Conservation (phyloP, 2,329 filamentous ascomycete genomes). For the Colletotrichum tanaceti region DNA sequence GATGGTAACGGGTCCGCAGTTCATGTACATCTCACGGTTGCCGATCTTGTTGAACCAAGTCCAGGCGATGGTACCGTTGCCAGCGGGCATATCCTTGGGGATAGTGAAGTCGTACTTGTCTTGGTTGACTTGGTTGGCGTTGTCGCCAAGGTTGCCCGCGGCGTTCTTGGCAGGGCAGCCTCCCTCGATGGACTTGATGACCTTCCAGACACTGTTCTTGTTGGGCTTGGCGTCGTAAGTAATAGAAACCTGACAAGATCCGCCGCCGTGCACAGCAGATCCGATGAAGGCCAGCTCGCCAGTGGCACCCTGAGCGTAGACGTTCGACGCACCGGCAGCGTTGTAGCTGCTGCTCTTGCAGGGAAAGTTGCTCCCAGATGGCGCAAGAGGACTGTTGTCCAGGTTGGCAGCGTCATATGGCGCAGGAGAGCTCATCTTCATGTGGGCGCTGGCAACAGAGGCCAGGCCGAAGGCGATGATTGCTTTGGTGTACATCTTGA, state of each 20-base stretch:
- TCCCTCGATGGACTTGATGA: slow-evolving; percentile 88
- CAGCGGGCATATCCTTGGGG: slow-evolving; percentile 76
- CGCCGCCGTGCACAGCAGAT: slow-evolving; percentile 85
- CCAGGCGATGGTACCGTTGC: slow-evolving; percentile 87
- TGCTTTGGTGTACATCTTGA: slow-evolving; percentile 65
- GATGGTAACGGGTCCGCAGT: slow-evolving; percentile 83
- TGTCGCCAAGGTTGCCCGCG: slow-evolving; percentile 67
- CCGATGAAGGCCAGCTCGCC: slow-evolving; percentile 75
- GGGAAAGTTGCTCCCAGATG: slow-evolving; percentile 83
- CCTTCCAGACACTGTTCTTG: slow-evolving; percentile 79
- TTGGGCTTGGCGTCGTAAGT: slow-evolving; percentile 80
- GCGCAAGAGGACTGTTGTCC: slow-evolving; percentile 75
- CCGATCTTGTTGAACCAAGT: slow-evolving; percentile 95
- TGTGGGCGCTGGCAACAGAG: slow-evolving; percentile 75
- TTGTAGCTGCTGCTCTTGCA: slow-evolving; percentile 74
- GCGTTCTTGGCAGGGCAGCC: slow-evolving; percentile 78
- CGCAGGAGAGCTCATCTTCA: slow-evolving; percentile 75
- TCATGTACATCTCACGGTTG: slow-evolving; percentile 98
- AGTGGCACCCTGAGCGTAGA: slow-evolving; percentile 71
- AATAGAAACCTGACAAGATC: slow-evolving; percentile 89
- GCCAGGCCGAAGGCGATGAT: slow-evolving; percentile 67
- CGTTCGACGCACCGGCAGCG: slow-evolving; percentile 62
- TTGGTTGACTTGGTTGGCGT: slow-evolving; percentile 58
- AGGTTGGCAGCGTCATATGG: slow-evolving; percentile 64
- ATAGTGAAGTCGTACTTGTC: slow-evolving; percentile 77